These are phyloP conservation scores for Paracorniculantispora psalliotae DNA, from an alignment of 2,329 filamentous ascomycete genomes.

Conservation along the genomic window DNA sequence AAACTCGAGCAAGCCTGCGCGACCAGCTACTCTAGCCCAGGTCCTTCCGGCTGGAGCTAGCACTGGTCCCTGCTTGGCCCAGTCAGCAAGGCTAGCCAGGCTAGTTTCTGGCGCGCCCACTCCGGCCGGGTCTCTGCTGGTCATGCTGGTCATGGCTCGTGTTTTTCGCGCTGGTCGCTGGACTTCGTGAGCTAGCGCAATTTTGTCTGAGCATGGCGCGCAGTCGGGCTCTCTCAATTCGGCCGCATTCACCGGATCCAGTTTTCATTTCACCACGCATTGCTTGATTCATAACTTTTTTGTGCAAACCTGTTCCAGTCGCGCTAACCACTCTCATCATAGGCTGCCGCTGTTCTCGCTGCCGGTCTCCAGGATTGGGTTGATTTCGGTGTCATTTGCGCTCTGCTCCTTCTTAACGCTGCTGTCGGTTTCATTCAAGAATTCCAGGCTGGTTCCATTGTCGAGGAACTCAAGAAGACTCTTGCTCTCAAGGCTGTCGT, in stretches of 20 bases:
- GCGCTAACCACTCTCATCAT: slow-evolving; percentile 23
- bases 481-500: slow-evolving; percentile 84
- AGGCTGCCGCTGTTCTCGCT: slow-evolving; percentile 73
- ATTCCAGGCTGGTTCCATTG: slow-evolving; percentile 83
- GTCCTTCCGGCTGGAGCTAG: slow-evolving; percentile 5
- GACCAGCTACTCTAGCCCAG: neutral
- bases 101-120: neutral
- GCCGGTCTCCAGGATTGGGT: slow-evolving; percentile 86
- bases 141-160: neutral
- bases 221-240: neutral
- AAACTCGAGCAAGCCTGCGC: slow-evolving; percentile 6
- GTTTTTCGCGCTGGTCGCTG: neutral
- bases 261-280: neutral
- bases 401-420: slow-evolving; percentile 77
- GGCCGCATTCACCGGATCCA: slow-evolving; percentile 1
- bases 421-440: slow-evolving; percentile 84
- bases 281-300: neutral
- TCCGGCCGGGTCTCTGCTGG: neutral
- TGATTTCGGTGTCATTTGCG: slow-evolving; percentile 89
- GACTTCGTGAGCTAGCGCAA: neutral
- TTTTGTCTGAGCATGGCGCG: slow-evolving; percentile 7
- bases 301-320: too few species aligned
- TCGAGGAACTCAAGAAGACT: slow-evolving; percentile 87
- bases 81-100: neutral
- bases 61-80: neutral